A percentile compares a stretch with the other conserved stretches of the same genome.
Conservation (phyloP, 805 yeast genomes). For the Pichia scutulata region DNA sequence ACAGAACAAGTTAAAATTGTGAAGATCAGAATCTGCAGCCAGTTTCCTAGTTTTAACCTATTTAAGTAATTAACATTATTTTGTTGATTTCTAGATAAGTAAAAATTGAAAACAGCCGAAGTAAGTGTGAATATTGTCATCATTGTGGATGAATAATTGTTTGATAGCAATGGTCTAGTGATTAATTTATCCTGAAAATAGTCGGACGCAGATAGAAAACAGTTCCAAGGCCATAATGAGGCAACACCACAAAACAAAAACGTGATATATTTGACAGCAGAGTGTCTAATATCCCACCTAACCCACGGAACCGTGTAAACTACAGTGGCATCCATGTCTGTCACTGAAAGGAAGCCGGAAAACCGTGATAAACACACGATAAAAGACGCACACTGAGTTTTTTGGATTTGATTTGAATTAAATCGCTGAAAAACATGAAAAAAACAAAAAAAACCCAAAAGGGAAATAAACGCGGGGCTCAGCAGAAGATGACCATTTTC, state of each 20-base stretch:
- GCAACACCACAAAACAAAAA: conserved; percentile 70
- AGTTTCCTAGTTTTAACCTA: conserved; percentile 56
- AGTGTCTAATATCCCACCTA: conserved; percentile 12
- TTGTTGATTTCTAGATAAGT: conserved; percentile 55
- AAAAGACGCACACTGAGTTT: no score
- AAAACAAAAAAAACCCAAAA: background rate
- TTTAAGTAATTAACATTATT: conserved; percentile 45
- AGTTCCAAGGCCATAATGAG: conserved; percentile 94
- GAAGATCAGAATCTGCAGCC: conserved; percentile 51
- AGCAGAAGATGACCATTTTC: no score
- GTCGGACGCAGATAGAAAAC: conserved; percentile 77
- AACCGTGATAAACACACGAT: no score
- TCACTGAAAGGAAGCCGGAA: background rate
- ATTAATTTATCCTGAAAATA: conserved; percentile 62
- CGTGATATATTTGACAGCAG: conserved; percentile 41
- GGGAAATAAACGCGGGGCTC: background rate
- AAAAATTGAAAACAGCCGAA: conserved; percentile 50
- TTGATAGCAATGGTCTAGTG: conserved; percentile 41
- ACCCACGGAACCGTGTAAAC: background rate
- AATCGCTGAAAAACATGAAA: background rate
- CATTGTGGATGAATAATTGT: conserved; percentile 70
- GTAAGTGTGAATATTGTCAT: conserved; percentile 78
- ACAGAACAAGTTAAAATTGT: conserved; percentile 47
- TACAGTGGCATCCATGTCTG: background rate
- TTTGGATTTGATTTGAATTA: no score